Base-by-base conservation (phyloP, 1,284 basidiomycete species). In the Boletellus dicymbophilus region DNA sequence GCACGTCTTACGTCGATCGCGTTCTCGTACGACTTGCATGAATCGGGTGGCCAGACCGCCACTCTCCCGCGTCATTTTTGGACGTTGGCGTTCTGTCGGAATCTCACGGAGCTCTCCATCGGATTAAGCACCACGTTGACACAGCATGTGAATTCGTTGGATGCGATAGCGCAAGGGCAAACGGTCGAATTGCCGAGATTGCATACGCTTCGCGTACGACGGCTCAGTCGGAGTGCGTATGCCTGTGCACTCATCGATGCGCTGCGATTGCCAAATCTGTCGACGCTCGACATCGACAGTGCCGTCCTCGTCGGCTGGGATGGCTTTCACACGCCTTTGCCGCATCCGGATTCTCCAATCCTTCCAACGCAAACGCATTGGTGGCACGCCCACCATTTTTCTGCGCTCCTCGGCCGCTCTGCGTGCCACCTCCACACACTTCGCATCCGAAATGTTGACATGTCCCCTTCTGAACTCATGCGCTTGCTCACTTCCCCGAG, bases 331-430 rank as follows among this genome's bases (percentile, higher is more conserved):
- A 34, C 10, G 1, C 54, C 46, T 1, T 21, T 46, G 9, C 44
- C 39, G 2, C 56, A 63, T 15, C 48, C 47, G 6, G 46, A 62
- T 31, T 16, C n/a, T 27, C 6, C 6, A 48, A 51, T 10, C 50
- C 8, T 21, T 22, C 1, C 16, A 25, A n/a, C 40, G 3, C 40
- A 48, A 15, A 36, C 49, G 0, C 49, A 47, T 8, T 58, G 52
- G 54, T 66, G 63, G 61, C 61, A 62, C 39, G 53, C 48, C 3
- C 46, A 26, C 9, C 59, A 62, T 23, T 66, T 66, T 12, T 66
- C 63, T 21, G 51, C 54, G 10, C 52, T 62, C 20, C 49, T 62
- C 1, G 46, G 53, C 26, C 61, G 61, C 10, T 62, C 61, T 2
- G 53, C 28, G 7, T 66, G 61, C 15, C 61, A 50, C 31, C 55